Percentiles rank a stretch among this genome's conserved stretches.
These are phyloP conservation scores for Trametes punicea DNA, from an alignment of 768 basidiomycete species.

Conservation along the genomic window DNA sequence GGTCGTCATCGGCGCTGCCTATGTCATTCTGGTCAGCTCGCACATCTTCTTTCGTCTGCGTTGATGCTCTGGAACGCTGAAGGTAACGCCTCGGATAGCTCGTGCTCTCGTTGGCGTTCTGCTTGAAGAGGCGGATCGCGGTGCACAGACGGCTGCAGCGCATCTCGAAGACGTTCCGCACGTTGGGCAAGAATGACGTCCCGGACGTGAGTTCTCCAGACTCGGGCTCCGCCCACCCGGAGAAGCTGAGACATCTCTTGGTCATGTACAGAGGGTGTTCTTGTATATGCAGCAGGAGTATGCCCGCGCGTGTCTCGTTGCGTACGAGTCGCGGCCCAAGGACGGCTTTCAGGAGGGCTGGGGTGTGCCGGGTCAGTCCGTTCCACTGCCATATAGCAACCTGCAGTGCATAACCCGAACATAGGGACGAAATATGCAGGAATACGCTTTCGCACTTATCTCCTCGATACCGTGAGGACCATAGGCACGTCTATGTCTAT, in stretches of 20 bases:
- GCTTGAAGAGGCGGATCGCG: conserved; percentile 64
- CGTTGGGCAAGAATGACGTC: conserved; percentile 51
- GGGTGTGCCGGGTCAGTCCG: conserved; percentile 60
- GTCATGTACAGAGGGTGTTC: conserved; percentile 50
- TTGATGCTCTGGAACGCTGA: conserved; percentile 23
- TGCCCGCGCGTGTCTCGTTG: conserved; percentile 67
- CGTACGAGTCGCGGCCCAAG: conserved; percentile 68
- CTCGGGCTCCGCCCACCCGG: neutral
- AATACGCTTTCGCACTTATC: conserved; percentile 58
- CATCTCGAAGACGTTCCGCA: conserved; percentile 59
- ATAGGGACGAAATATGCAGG: conserved; percentile 59
- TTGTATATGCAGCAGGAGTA: conserved; percentile 72
- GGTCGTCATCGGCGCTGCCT: conserved; percentile 66
- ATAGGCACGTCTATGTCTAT: conserved; percentile 51
- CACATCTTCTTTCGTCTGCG: neutral
- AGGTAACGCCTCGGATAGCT: conserved; percentile 33
- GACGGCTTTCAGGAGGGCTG: conserved; percentile 67
- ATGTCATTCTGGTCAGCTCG: conserved; percentile 57
- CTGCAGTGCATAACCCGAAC: neutral
- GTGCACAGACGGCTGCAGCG: conserved; percentile 61
- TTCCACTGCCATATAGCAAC: neutral
- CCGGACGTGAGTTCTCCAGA: conserved; percentile 47
- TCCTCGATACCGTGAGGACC: conserved; percentile 67
- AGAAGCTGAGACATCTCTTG: neutral
- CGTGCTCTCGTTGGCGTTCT: conserved; percentile 55